phyloP scores from a whole-genome alignment of 768 basidiomycete species.

The Rhodotorula kratochvilovae region DNA sequence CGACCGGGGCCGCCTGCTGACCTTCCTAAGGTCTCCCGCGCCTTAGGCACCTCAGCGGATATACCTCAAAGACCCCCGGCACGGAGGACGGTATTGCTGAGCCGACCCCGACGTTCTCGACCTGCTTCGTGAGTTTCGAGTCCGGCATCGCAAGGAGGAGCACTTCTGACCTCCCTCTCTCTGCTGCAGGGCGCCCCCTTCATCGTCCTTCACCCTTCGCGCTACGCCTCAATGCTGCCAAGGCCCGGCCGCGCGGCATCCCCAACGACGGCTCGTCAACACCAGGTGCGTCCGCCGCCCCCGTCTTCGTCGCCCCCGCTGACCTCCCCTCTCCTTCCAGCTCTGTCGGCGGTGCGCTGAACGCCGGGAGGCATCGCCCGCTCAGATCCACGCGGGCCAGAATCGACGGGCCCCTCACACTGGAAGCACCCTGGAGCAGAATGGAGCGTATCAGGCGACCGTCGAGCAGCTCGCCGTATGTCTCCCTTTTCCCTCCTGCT shows the following conservation, averaged over 20 bases:
- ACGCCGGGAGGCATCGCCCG: slow-evolving; percentile 87
- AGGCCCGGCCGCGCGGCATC: no score
- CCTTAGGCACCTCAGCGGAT: slow-evolving; percentile 64
- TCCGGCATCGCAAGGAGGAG: background rate
- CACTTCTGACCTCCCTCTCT: no score
- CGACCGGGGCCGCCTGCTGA: background rate
- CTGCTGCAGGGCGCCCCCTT: slow-evolving; percentile 81
- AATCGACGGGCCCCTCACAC: no score
- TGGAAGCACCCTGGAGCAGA: no score
- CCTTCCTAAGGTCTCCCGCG: background rate
- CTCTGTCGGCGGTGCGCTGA: slow-evolving; percentile 91
- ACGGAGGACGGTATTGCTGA: slow-evolving; percentile 97
- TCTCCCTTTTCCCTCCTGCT: background rate
- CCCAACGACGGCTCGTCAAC: no score
- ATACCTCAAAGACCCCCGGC: slow-evolving; percentile 69
- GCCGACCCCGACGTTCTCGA: slow-evolving; percentile 95
- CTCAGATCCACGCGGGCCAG: slow-evolving; percentile 93
- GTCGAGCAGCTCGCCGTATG: slow-evolving; percentile 68
- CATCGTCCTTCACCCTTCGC: slow-evolving; percentile 77
- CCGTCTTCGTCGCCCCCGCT: no score
- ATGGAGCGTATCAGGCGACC: slow-evolving; percentile 62
- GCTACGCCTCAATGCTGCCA: slow-evolving; percentile 93
- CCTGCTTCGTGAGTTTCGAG: background rate
- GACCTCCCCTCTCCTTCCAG: no score
- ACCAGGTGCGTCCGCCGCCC: no score